Conservation (phyloP, 2,329 filamentous ascomycete genomes). For the Elsinoe fawcettii region DNA sequence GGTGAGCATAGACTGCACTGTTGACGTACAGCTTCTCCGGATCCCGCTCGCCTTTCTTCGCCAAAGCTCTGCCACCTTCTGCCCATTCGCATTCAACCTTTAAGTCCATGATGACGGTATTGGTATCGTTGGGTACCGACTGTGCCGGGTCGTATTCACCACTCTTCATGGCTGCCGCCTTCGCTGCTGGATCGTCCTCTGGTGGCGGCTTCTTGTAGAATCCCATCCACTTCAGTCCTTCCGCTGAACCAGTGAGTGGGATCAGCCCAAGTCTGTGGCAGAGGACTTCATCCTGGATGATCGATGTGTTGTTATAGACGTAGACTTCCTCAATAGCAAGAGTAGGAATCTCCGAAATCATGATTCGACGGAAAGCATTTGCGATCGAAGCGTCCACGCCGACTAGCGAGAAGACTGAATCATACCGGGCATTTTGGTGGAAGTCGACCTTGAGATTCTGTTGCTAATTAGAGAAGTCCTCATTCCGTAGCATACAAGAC, state of each 20-base stretch:
- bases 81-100: constrained; percentile 76
- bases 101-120: constrained; percentile 74
- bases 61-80: constrained; percentile 47
- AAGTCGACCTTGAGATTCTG: constrained; percentile 67
- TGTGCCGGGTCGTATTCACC: constrained; percentile 36
- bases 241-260: constrained; percentile 71
- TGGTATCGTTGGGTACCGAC: constrained; percentile 61
- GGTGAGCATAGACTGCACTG: constrained; percentile 53
- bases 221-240: constrained; percentile 72
- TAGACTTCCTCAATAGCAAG: constrained; percentile 91
- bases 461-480: neutral
- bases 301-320: constrained; percentile 92
- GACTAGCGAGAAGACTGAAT: constrained; percentile 83
- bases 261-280: constrained; percentile 84
- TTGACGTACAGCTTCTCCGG: constrained; percentile 78
- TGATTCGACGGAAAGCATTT: constrained; percentile 93
- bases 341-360: constrained; percentile 88
- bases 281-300: constrained; percentile 96
- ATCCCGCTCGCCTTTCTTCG: constrained; percentile 65
- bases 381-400: constrained; percentile 88
- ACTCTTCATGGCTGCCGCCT: constrained; percentile 35
- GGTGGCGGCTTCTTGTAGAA: constrained; percentile 66
- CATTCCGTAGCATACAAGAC: constrained; percentile 10
- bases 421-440: constrained; percentile 69
- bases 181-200: constrained; percentile 47